A percentile compares a stretch with the other conserved stretches of the same genome.
These are phyloP conservation scores for Phytophthora macrochlamydospora DNA, from an alignment of 352 stramenopile species.

Conservation along the genomic window DNA sequence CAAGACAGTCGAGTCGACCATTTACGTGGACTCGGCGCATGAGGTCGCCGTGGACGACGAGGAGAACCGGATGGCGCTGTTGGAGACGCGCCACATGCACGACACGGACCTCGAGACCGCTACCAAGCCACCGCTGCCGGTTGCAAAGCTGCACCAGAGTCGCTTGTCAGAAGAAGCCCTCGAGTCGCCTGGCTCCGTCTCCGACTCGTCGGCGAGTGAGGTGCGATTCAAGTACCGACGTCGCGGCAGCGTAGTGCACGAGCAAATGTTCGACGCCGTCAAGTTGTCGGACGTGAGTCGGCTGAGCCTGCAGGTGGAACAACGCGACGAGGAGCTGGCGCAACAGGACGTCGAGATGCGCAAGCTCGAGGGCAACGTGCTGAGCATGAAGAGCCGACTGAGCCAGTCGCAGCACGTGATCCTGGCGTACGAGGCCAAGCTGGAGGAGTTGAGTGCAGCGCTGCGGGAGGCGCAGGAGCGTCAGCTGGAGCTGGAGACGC, in stretches of 20 bases:
- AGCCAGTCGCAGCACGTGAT: slow-evolving; percentile 69
- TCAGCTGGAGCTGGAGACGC: slow-evolving; percentile 32
- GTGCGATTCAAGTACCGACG: slow-evolving; percentile 77
- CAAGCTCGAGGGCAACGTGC: slow-evolving; percentile 69
- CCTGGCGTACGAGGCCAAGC: slow-evolving; percentile 72
- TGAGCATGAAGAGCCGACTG: slow-evolving; percentile 70
- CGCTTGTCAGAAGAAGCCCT: slow-evolving; percentile 17
- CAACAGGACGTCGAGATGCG: slow-evolving; percentile 68
- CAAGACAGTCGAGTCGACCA: slow-evolving; percentile 70
- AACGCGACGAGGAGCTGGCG: slow-evolving; percentile 73
- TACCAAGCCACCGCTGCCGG: slow-evolving; percentile 9
- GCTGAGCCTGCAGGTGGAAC: slow-evolving; percentile 65
- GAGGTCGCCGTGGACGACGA: slow-evolving; percentile 46
- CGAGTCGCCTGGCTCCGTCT: slow-evolving; percentile 44
- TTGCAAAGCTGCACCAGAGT: slow-evolving; percentile 12
- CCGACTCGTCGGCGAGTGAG: slow-evolving; percentile 52
- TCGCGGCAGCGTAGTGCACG: slow-evolving; percentile 69
- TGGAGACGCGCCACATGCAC: slow-evolving; percentile 53
- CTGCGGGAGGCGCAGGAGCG: slow-evolving; percentile 56
- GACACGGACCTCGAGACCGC: slow-evolving; percentile 24
- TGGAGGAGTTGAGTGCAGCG: slow-evolving; percentile 71
- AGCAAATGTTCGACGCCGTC: slow-evolving; percentile 85
- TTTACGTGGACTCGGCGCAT: slow-evolving; percentile 58
- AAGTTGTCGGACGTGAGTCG: slow-evolving; percentile 77
- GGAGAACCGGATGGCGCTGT: slow-evolving; percentile 60